Percentiles rank a stretch among this genome's conserved stretches.
These are phyloP conservation scores for Nakazawaea ishiwadae DNA, from an alignment of 805 yeast species.

Conservation along the genomic window DNA sequence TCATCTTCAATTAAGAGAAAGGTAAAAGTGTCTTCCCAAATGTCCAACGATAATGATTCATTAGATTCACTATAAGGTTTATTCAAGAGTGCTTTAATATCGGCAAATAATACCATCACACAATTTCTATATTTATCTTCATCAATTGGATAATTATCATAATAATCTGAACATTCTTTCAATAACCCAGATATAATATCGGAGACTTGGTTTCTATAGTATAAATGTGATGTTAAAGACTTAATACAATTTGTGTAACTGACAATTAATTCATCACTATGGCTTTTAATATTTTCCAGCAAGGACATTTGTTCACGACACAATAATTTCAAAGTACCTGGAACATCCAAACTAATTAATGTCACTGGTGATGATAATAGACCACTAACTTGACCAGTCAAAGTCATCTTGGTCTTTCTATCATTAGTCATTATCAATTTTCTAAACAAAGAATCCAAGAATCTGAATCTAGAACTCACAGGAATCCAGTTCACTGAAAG, in stretches of 20 bases:
- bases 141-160: constrained; percentile 12
- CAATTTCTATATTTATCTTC: constrained; percentile 11
- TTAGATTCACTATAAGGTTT: constrained; percentile 12
- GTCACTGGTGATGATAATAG: constrained; percentile 73
- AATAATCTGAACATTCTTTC: constrained; percentile 32
- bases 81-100: constrained; percentile 22
- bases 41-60: constrained; percentile 12
- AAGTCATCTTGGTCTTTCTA: constrained; percentile 31
- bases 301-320: constrained; percentile 54
- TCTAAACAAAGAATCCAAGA: constrained; percentile 13
- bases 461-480: constrained; percentile 63
- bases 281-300: neutral
- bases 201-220: constrained; percentile 80
- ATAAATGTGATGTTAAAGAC: constrained; percentile 70
- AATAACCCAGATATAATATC: constrained; percentile 75
- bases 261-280: constrained; percentile 25
- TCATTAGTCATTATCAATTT: constrained; percentile 16
- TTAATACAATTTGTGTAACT: constrained; percentile 57
- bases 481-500: constrained; percentile 75
- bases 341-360: constrained; percentile 81
- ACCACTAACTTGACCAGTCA: constrained; percentile 29
- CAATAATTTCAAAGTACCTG: constrained; percentile 38
- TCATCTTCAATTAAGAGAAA: constrained; percentile 8
- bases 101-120: constrained; percentile 16
- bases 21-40: constrained; percentile 12